These are phyloP conservation scores for Drosera spatulata DNA, from an alignment of 179 eudicot genomes.

Conservation along the genomic window DNA sequence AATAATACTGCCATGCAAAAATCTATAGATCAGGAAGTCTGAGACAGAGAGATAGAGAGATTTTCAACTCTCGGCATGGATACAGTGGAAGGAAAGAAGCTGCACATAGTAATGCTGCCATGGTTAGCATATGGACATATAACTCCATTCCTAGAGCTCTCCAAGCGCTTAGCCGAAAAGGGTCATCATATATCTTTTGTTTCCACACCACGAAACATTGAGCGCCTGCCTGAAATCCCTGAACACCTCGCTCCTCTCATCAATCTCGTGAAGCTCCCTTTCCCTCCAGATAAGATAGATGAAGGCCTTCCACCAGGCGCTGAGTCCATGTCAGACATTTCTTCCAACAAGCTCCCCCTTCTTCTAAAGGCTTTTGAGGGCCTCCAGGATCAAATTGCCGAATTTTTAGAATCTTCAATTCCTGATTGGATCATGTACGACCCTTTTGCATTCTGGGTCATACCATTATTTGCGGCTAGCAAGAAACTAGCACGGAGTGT, in stretches of 20 bases:
- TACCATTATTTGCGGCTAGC: background rate
- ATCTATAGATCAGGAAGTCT: too few species aligned
- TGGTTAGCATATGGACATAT: background rate
- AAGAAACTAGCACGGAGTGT: background rate
- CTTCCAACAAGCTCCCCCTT: background rate
- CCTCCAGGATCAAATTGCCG: background rate
- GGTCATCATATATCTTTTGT: background rate
- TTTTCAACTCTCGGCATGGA: background rate
- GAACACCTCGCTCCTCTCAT: background rate
- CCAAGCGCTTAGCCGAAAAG: background rate
- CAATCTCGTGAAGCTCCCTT: background rate
- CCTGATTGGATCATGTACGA: background rate
- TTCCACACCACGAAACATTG: background rate
- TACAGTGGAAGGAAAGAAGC: background rate
- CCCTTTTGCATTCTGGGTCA: background rate
- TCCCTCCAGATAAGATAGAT: background rate
- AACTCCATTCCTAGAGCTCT: background rate
- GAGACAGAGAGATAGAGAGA: too few species aligned
- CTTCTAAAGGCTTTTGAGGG: background rate
- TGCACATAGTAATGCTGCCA: background rate
- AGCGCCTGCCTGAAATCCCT: background rate
- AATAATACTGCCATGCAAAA: too few species aligned
- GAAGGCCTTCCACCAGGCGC: background rate
- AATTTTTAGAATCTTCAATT: background rate
- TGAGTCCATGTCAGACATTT: background rate